Base-by-base conservation (phyloP, 805 yeast genomes). In the Saccharomycopsis malanga region DNA sequence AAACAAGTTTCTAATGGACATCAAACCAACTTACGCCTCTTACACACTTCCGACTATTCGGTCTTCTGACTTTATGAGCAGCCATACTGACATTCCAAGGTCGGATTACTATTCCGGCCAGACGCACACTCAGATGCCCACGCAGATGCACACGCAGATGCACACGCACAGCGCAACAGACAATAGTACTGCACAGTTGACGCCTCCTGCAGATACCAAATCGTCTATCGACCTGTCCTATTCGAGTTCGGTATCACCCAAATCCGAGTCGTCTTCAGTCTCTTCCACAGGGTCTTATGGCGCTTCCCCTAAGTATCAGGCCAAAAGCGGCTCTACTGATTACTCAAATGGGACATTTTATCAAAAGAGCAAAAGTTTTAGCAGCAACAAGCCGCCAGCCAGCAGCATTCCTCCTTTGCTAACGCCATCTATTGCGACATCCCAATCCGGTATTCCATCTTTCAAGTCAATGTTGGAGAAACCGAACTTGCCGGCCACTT, bases 251-350 rank as follows among this genome's bases (percentile, higher is more conserved):
- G 41, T 45, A 17, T 52, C 54, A n/a, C 51, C 46, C 4, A 30
- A 52, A 50, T 37, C 44, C 24, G 43, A 27, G 32, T 35, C 46
- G 42, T 18, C 55, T 47, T 29, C 56, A 42, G 34, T 58, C 48
- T 41, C 15, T 10, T 41, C 44, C 21, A 38, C 46, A 21, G 39
- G 43, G 5, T 34, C 38, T 29, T 38, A 48, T 23, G 39, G 45
- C 12, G 22, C 38, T 25, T 47, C 48, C 12, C 49, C 49, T n/a
- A 45, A 39, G 7, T 27, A 34, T 4, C 25, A 25, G 22, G 18
- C 17, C 15, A 20, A 39, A 27, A 15, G 12, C 17, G 12, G 34
- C 14, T 4, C 30, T 20, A 22, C 6, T 15, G 14, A 39, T 9
- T 25, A 15, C n/a, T 37, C 43, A 15, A n/a, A 3, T 38, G 30